phyloP scores from a whole-genome alignment of 2,329 filamentous ascomycete species.

The Ambrosiella beaveri region DNA sequence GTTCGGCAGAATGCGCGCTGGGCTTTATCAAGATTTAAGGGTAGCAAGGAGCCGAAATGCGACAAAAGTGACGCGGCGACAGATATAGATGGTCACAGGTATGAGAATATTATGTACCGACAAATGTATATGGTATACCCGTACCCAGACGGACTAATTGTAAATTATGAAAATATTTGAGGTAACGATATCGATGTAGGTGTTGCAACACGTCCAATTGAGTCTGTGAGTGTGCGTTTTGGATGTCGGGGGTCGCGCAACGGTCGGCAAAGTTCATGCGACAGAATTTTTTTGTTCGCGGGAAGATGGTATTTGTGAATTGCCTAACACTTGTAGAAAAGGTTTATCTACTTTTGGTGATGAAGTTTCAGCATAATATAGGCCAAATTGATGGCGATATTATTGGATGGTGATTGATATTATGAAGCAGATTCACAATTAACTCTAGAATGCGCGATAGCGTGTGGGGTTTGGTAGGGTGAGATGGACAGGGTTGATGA shows the following conservation, averaged over 20 bases:
- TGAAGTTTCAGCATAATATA: no score
- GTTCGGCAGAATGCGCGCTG: background rate
- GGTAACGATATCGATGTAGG: no score
- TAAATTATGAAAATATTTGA: no score
- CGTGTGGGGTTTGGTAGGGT: background rate
- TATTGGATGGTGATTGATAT: background rate
- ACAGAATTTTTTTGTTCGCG: background rate
- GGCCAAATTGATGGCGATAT: no score
- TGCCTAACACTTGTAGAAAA: no score
- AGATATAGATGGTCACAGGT: background rate
- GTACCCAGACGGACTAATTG: no score
- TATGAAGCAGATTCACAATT: background rate
- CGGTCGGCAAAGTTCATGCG: background rate
- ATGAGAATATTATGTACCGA: background rate
- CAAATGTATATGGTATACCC: no score
- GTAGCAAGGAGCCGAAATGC: slow-evolving; percentile 9
- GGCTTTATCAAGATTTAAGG: slow-evolving; percentile 2
- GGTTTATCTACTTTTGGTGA: no score
- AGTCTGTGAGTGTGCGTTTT: background rate
- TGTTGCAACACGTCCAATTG: slow-evolving; percentile 1
- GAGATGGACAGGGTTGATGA: background rate
- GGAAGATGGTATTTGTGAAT: background rate
- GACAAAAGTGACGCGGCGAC: background rate
- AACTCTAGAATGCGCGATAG: background rate
- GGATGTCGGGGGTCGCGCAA: background rate